Evolutionary conservation across 2,329 filamentous ascomycete species (phyloP).

Genomic region (Colletotrichum nymphaeae): DNA sequence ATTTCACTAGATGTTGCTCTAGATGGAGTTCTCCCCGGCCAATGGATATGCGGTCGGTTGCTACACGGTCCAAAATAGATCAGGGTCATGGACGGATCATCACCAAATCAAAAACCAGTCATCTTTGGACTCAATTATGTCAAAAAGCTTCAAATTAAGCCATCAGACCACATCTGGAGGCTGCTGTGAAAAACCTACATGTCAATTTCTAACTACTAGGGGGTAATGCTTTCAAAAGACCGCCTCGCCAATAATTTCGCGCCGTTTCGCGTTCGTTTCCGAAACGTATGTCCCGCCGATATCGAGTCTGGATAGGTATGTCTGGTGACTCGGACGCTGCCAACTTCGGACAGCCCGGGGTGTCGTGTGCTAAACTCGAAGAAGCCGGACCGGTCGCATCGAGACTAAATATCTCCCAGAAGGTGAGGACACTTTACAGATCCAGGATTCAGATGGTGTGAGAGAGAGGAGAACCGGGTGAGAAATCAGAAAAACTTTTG

Average conservation of each 20-base stretch:
- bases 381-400: conserved; percentile 31
- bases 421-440: conserved; percentile 36
- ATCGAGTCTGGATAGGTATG: conserved; percentile 5
- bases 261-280: conserved; percentile 15
- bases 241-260: conserved; percentile 20
- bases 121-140: background rate
- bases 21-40: background rate
- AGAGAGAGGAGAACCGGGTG: conserved; percentile 18
- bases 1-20: background rate
- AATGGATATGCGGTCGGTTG: too few relatives aligned
- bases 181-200: conserved; percentile 26
- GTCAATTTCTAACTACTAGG: conserved; percentile 31
- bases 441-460: conserved; percentile 22
- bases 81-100: too few relatives aligned
- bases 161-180: background rate
- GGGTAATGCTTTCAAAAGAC: conserved; percentile 29
- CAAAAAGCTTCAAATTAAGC: background rate
- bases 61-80: too few relatives aligned
- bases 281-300: conserved; percentile 9
- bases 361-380: conserved; percentile 13
- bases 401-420: conserved; percentile 36
- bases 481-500: conserved; percentile 30
- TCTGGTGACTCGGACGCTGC: conserved; percentile 22
- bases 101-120: too few relatives aligned
- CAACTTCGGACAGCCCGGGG: conserved; percentile 16